These are phyloP conservation scores for Lasiosphaeris hirsuta DNA, from an alignment of 495 filamentous ascomycete genomes.

Conservation along the genomic window DNA sequence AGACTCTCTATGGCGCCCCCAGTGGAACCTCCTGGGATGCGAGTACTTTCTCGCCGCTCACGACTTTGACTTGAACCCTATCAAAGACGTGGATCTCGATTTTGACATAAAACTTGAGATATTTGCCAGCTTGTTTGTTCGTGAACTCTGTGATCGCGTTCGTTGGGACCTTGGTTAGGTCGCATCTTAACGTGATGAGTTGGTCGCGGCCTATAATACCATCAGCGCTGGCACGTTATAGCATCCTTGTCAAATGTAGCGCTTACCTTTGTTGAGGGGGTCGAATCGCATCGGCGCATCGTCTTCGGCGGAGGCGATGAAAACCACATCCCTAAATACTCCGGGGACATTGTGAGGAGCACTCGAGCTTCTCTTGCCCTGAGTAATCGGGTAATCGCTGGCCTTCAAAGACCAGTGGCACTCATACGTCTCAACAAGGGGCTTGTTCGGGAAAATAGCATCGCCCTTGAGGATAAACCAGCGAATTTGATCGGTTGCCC, in stretches of 20 bases:
- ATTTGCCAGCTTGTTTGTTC: constrained; percentile 14
- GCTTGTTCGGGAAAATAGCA: constrained; percentile 23
- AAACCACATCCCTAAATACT: constrained; percentile 21
- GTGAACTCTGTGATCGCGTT: constrained; percentile 1
- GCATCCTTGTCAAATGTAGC: neutral
- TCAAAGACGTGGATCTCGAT: constrained; percentile 21
- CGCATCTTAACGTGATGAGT: constrained; percentile 15
- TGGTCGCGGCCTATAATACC: constrained; percentile 9
- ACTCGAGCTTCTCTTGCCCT: neutral
- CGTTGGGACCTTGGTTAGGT: constrained; percentile 21
- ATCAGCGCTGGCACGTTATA: neutral
- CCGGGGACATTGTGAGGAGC: neutral
- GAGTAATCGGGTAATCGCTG: constrained; percentile 10
- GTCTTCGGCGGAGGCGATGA: constrained; percentile 19
- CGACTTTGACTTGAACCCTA: constrained; percentile 19
- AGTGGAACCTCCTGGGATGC: constrained; percentile 9
- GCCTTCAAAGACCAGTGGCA: constrained; percentile 24
- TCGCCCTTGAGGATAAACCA: constrained; percentile 29
- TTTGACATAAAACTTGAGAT: constrained; percentile 20
- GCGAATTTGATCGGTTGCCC: constrained; percentile 26
- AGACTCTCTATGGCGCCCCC: neutral
- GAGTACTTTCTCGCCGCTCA: constrained; percentile 16
- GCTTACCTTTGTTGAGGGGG: constrained; percentile 13
- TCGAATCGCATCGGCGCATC: constrained; percentile 17
- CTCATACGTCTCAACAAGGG: constrained; percentile 14